Conservation (phyloP, 78 protist genomes). For the Dictyostelium firmibasis region DNA sequence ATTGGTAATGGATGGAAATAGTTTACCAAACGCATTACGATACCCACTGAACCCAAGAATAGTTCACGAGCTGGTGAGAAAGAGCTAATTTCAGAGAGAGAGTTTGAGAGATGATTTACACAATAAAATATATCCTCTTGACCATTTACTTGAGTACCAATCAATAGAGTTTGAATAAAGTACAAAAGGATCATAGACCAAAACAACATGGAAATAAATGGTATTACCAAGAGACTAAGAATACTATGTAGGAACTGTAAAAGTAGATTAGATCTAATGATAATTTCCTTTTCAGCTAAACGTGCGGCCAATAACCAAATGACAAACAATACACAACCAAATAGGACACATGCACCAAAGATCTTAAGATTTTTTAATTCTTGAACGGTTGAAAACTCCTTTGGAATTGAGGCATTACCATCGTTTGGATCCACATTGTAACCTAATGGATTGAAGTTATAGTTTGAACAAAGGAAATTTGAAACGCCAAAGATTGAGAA, state of each 20-base stretch:
- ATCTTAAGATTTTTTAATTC: constrained; percentile 41
- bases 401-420: background rate
- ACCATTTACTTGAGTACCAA: background rate
- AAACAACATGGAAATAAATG: background rate
- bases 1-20: background rate
- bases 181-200: constrained; percentile 26
- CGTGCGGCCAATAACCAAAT: constrained; percentile 27
- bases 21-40: background rate
- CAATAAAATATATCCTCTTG: constrained; percentile 33
- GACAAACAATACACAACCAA: constrained; percentile 15
- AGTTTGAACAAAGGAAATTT: constrained; percentile 53
- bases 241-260: background rate
- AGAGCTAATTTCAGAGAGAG: background rate
- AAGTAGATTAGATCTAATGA: background rate
- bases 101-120: background rate
- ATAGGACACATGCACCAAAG: constrained; percentile 19
- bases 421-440: background rate
- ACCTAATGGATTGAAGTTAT: constrained; percentile 46
- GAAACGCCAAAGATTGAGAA: constrained; percentile 53
- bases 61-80: constrained; percentile 59
- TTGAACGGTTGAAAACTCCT: background rate
- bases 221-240: background rate
- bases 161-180: constrained; percentile 16
- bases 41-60: constrained; percentile 9
- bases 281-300: constrained; percentile 43